phyloP scores from a whole-genome alignment of 495 filamentous ascomycete species.

The Talaromyces wortmannii region DNA sequence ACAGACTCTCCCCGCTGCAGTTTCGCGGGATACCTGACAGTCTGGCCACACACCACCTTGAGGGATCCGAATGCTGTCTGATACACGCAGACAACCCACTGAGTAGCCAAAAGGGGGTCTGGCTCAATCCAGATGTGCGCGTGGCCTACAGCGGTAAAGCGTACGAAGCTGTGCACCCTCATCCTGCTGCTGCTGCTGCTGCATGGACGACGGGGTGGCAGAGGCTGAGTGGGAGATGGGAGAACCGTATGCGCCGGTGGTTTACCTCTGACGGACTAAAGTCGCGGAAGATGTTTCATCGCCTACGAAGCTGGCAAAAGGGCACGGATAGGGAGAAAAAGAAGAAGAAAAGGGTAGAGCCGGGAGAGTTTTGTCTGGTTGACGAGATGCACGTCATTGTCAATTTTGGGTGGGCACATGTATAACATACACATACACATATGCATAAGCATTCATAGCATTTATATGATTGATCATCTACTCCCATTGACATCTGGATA shows the following conservation, averaged over 20 bases:
- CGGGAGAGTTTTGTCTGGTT: conserved; percentile 60
- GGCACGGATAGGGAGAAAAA: conserved; percentile 8
- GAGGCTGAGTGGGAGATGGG: conserved; percentile 44
- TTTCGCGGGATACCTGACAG: conserved; percentile 70
- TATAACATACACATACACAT: conserved; percentile 28
- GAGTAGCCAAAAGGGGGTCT: conserved; percentile 52
- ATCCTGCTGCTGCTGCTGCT: conserved; percentile 8
- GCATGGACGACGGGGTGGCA: conserved; percentile 9
- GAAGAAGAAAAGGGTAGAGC: conserved; percentile 34
- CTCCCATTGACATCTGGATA: too few relatives aligned
- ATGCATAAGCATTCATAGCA: neutral
- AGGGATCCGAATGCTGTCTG: conserved; percentile 78
- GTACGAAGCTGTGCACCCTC: conserved; percentile 46
- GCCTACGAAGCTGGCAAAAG: conserved; percentile 32
- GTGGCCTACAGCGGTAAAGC: conserved; percentile 60
- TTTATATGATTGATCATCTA: too few relatives aligned
- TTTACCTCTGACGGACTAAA: conserved; percentile 28
- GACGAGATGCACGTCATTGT: conserved; percentile 82
- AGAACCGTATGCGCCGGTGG: conserved; percentile 51
- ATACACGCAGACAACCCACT: conserved; percentile 69
- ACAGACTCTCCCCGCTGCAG: conserved; percentile 28
- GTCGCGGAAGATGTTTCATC: conserved; percentile 24
- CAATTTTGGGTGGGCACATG: conserved; percentile 70
- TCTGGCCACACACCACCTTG: conserved; percentile 61
- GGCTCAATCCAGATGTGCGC: conserved; percentile 69